These are phyloP conservation scores for Lentinus tigrinus DNA, from an alignment of 768 basidiomycete species.

Conservation along the genomic window DNA sequence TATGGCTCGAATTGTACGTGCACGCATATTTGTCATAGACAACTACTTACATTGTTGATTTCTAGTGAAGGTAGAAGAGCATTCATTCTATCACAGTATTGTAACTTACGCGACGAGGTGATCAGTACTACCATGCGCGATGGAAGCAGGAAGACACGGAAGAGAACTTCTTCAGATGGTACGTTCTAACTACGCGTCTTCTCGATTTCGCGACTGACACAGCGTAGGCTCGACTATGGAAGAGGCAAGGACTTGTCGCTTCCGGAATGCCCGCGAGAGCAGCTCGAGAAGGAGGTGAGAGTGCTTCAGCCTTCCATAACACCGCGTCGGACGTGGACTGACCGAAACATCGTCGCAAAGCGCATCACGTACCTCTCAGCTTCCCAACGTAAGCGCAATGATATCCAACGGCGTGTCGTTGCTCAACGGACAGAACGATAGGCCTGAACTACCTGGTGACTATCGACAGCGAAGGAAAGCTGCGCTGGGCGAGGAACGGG, in stretches of 20 bases:
- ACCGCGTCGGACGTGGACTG: no score
- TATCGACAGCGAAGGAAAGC: constrained; percentile 50
- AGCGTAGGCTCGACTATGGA: constrained; percentile 58
- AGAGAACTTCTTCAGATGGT: constrained; percentile 72
- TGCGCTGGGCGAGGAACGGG: constrained; percentile 58
- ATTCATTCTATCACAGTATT: neutral
- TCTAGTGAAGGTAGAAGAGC: constrained; percentile 40
- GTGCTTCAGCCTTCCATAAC: no score
- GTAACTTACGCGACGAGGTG: neutral
- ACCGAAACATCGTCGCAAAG: constrained; percentile 24
- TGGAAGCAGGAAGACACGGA: constrained; percentile 60
- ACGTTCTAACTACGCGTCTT: neutral
- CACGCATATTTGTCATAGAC: neutral
- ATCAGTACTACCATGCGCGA: constrained; percentile 54
- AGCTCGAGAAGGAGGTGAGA: constrained; percentile 57
- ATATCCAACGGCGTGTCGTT: neutral
- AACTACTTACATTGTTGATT: neutral
- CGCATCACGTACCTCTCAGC: constrained; percentile 40
- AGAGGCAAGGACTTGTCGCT: constrained; percentile 54
- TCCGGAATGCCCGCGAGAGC: constrained; percentile 57
- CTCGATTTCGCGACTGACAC: neutral
- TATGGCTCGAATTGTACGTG: constrained; percentile 61
- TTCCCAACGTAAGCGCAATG: constrained; percentile 47
- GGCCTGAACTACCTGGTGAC: constrained; percentile 65
- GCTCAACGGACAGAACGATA: constrained; percentile 16